Base-by-base conservation (phyloP, 306 rosid genomes). In the Acmispon strigosus region DNA sequence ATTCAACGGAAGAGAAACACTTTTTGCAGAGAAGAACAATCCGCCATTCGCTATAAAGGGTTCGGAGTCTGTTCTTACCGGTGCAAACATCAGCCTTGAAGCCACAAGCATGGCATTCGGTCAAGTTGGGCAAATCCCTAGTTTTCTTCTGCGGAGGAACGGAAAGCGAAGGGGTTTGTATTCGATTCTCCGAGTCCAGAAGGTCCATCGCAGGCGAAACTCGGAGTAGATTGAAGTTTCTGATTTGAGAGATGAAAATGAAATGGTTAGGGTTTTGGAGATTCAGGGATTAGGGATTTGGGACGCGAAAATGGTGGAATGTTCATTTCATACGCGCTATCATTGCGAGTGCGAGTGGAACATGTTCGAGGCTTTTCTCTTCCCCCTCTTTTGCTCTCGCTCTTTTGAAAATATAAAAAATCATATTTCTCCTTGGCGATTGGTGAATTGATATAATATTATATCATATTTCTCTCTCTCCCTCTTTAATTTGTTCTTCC, bases 21-120 rank as follows among this genome's bases (percentile, higher is more conserved):
- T 83, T 86, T 17, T 66, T 88, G 58, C 97, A 88, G 34, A 91
- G 85, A 45, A 91, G 92, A 80, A 91, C 92, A 18, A 91, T 61
- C 9, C 96, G 90, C 95, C 97, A 88, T 64, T 91, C 90, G 70
- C 97, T 91, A 81, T 78, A 84, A 24, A 91, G 86, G 51, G 80
- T 52, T 19, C 81, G 86, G 41, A 91, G 96, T 29, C 53, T 76
- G 42, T 76, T 85, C 75, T 79, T 85, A 72, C 90, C 86, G 16
- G 80, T 78, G 74, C 82, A 80, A 10, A 78, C 63, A 66, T 88
- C 97, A 24, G 80, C 63, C 27, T 89, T 77, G 75, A 83, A 79
- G 8, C 87, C 87, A 66, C 96, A 90, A 7, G 85, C 80, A 45
- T 90, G 95, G 32, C 96, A 90, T 71, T 90, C 90, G 3, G 82